Percentiles rank a stretch among this genome's conserved stretches.
These are phyloP conservation scores for Lentinula boryana DNA, from an alignment of 768 basidiomycete genomes.

Conservation along the genomic window DNA sequence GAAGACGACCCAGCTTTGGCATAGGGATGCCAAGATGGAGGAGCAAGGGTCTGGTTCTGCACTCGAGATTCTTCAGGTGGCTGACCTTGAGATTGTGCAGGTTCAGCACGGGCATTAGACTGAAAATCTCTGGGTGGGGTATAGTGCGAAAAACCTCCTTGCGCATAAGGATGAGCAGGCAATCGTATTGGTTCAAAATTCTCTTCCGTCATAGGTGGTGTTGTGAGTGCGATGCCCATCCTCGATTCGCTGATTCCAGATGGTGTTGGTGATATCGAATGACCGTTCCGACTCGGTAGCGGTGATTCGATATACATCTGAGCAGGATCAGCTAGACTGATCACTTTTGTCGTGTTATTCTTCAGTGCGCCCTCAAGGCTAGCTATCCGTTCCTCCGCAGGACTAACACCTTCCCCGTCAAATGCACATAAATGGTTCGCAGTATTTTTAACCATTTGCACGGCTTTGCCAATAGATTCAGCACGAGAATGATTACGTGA, in stretches of 20 bases:
- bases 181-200: conserved; percentile 27
- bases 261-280: conserved; percentile 19
- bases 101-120: conserved; percentile 33
- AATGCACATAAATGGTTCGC: conserved; percentile 19
- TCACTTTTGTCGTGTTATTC: conserved; percentile 33
- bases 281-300: conserved; percentile 8
- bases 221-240: conserved; percentile 30
- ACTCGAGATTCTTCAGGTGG: background rate
- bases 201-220: conserved; percentile 22
- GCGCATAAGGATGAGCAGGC: conserved; percentile 45
- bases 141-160: conserved; percentile 29
- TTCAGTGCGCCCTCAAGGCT: conserved; percentile 35
- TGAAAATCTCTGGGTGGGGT: conserved; percentile 6
- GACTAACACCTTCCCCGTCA: conserved; percentile 10
- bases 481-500: conserved; percentile 32
- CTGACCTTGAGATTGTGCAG: background rate
- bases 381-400: conserved; percentile 11
- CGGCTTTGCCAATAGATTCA: conserved; percentile 38
- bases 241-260: conserved; percentile 24
- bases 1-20: conserved; percentile 22
- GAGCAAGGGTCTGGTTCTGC: conserved; percentile 17
- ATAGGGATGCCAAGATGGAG: conserved; percentile 41
- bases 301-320: conserved; percentile 21
- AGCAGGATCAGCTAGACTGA: conserved; percentile 38
- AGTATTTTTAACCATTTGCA: conserved; percentile 32